Evolutionary conservation across 1,139 yeast genomes (phyloP).

Genomic region (Magnusiomyces ingens): DNA sequence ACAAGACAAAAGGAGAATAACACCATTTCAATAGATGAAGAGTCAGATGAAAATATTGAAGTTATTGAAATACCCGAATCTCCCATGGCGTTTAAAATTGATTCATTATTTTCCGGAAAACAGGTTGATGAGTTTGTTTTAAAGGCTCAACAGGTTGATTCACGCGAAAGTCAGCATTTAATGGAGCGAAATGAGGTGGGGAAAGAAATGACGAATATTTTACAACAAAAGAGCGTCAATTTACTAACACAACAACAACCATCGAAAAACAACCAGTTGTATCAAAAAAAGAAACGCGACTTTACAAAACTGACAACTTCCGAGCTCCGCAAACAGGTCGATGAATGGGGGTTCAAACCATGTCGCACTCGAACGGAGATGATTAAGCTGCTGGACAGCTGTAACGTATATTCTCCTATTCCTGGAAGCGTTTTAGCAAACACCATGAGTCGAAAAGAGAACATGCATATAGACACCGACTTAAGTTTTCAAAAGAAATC

Average conservation of each 20-base stretch:
- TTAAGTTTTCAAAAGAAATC: not conserved
- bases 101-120: constrained; percentile 3
- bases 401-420: constrained; percentile 7
- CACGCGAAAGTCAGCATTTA: not conserved
- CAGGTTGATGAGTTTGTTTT: not conserved
- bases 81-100: constrained; percentile 3
- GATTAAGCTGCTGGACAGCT: constrained; percentile 11
- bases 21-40: too few relatives aligned
- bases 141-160: not conserved
- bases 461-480: not conserved
- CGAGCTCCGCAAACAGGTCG: constrained; percentile 8
- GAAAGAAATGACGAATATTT: not conserved
- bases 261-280: not conserved
- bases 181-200: not conserved
- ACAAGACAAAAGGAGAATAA: not conserved
- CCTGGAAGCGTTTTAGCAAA: not conserved
- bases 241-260: not conserved
- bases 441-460: not conserved
- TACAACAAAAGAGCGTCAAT: not conserved
- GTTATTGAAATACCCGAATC: constrained; percentile 10
- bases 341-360: constrained; percentile 14
- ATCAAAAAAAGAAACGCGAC: constrained; percentile 1
- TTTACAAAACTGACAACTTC: constrained; percentile 8
- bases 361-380: constrained; percentile 8
- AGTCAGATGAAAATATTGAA: not conserved